Conservation (phyloP, 2,329 filamentous ascomycete genomes). For the Neoarthrinium moseri region DNA sequence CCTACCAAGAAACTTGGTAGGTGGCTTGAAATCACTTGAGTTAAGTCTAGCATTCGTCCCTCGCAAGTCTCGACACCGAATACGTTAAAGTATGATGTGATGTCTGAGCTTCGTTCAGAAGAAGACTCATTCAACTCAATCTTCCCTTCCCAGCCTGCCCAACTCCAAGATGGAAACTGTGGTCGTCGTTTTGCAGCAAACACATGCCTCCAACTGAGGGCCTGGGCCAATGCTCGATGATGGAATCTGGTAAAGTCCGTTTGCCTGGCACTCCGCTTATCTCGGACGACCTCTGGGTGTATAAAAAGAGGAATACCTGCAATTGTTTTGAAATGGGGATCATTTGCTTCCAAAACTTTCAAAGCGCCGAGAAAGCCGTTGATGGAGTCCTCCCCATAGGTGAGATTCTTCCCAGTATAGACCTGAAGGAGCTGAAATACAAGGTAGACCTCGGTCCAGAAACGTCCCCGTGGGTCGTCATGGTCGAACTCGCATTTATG, state of each 20-base stretch:
- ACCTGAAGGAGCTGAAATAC: neutral
- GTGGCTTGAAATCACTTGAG: neutral
- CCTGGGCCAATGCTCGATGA: neutral
- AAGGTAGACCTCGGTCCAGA: neutral
- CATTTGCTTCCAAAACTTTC: neutral
- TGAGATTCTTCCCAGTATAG: slow-evolving; percentile 4
- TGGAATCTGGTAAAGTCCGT: neutral
- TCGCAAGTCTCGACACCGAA: neutral
- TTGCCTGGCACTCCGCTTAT: neutral
- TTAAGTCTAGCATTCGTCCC: neutral
- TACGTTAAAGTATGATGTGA: neutral
- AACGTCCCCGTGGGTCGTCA: neutral
- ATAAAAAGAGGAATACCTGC: neutral
- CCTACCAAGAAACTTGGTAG: neutral
- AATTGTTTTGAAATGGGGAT: slow-evolving; percentile 1
- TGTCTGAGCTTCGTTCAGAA: neutral
- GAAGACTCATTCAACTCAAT: neutral
- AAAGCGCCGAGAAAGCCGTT: slow-evolving; percentile 6
- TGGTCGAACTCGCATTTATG: neutral
- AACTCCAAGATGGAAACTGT: slow-evolving; percentile 2
- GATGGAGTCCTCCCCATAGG: slow-evolving; percentile 2
- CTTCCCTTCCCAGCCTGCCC: slow-evolving; percentile 1
- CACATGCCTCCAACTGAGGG: neutral
- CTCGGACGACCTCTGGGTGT: neutral
- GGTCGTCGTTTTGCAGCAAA: neutral